phyloP scores from a whole-genome alignment of 495 filamentous ascomycete genomes.

The Bathelium albidoporum region DNA sequence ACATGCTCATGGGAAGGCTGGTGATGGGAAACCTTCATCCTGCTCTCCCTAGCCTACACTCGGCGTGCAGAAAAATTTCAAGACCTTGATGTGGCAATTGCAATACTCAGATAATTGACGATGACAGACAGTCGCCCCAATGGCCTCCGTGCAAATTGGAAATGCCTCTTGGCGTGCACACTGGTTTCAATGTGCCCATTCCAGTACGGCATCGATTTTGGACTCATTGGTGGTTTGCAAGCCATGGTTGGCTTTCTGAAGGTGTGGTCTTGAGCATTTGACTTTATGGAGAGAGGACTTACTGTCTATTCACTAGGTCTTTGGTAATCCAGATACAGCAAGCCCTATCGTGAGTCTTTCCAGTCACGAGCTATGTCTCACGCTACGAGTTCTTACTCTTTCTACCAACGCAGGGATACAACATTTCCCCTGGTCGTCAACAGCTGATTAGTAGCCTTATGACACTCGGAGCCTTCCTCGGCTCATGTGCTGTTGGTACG shows the following conservation, averaged over 20 bases:
- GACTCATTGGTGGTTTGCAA: conserved; percentile 50
- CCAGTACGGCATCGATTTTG: conserved; percentile 55
- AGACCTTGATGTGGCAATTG: not conserved
- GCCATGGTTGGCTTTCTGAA: conserved; percentile 53
- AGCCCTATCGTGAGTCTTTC: conserved; percentile 28
- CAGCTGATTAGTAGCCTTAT: conserved; percentile 50
- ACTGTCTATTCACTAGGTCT: conserved; percentile 9
- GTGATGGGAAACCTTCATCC: not conserved
- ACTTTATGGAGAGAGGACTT: not conserved
- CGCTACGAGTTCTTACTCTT: not conserved
- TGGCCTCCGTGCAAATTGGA: conserved; percentile 24
- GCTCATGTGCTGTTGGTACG: conserved; percentile 41
- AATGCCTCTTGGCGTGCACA: conserved; percentile 33
- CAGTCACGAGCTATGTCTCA: not conserved
- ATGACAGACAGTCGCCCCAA: not conserved
- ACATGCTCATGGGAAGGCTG: not conserved
- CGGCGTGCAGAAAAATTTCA: not conserved
- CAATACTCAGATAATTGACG: not conserved
- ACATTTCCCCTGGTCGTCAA: conserved; percentile 42
- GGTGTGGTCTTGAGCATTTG: conserved; percentile 18
- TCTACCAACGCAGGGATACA: conserved; percentile 32
- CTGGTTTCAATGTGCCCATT: conserved; percentile 45
- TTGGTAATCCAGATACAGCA: conserved; percentile 27
- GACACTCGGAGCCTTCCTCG: conserved; percentile 51
- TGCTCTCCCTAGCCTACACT: too few species aligned